Percentiles rank a stretch among this genome's conserved stretches.
phyloP scores from a whole-genome alignment of 2,329 filamentous ascomycete genomes.

The Epichloe brachyelytri region DNA sequence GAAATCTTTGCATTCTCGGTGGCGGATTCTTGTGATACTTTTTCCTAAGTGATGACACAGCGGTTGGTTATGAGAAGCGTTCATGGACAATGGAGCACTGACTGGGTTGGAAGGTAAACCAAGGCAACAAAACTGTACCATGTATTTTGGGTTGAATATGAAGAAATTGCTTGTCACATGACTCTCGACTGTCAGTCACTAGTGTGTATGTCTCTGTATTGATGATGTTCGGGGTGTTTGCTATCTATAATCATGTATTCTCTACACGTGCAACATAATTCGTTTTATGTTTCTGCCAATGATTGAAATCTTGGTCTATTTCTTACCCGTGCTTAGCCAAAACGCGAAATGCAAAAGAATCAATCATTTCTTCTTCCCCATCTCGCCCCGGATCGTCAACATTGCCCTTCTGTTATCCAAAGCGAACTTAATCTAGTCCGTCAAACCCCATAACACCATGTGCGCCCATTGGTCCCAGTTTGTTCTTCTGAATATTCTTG shows the following conservation, averaged over 20 bases:
- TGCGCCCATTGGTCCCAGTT: conserved; percentile 36
- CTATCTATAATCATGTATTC: too few species aligned
- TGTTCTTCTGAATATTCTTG: conserved; percentile 28
- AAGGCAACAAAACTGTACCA: not conserved
- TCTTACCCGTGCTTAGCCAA: not conserved
- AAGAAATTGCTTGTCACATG: not conserved
- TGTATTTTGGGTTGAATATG: not conserved
- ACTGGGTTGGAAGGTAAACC: not conserved
- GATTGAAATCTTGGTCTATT: not conserved
- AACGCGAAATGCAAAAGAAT: not conserved
- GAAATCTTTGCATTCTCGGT: too few species aligned
- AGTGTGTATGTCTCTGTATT: too few species aligned
- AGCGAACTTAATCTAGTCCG: conserved; percentile 25
- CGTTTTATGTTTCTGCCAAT: too few species aligned
- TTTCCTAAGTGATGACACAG: not conserved
- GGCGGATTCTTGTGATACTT: too few species aligned
- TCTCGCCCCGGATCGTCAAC: not conserved
- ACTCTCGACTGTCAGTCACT: too few species aligned
- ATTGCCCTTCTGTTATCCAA: not conserved
- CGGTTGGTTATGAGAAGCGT: not conserved
- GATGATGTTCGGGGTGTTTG: too few species aligned
- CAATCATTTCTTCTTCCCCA: not conserved
- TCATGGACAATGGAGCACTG: not conserved
- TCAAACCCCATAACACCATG: conserved; percentile 39
- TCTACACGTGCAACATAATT: too few species aligned